Conservation (phyloP, 108 stramenopile genomes). For the Stephanodiscus minutulus region DNA sequence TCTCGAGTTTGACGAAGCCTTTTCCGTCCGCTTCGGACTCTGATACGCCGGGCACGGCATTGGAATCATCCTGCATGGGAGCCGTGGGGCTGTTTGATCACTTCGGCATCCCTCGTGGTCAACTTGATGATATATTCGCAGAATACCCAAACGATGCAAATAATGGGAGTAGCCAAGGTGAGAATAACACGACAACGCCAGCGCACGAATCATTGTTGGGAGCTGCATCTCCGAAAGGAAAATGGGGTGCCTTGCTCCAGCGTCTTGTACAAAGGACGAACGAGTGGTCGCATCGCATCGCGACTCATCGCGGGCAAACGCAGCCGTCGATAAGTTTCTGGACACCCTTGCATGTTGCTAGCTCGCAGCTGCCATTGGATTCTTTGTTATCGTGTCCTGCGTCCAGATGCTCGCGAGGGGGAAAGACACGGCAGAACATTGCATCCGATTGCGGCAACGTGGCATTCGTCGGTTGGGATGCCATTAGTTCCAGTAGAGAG, state of each 20-base stretch:
- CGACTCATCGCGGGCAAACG: background rate
- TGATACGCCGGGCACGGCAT: background rate
- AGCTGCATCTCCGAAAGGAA: background rate
- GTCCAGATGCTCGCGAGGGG: background rate
- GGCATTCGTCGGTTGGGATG: slow-evolving; percentile 43
- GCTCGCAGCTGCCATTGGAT: slow-evolving; percentile 15
- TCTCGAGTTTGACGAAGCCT: slow-evolving; percentile 12
- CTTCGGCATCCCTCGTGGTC: slow-evolving; percentile 21
- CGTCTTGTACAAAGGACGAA: slow-evolving; percentile 9
- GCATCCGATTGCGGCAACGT: slow-evolving; percentile 18
- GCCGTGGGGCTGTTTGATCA: slow-evolving; percentile 48
- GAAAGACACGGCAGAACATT: slow-evolving; percentile 3
- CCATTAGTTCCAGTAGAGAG: slow-evolving; percentile 13
- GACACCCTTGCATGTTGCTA: slow-evolving; percentile 20
- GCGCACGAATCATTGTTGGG: background rate
- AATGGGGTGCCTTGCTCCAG: background rate
- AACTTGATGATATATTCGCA: slow-evolving; percentile 19
- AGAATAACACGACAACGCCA: background rate
- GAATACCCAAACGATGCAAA: background rate
- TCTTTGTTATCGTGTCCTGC: slow-evolving; percentile 12
- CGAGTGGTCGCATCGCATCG: slow-evolving; percentile 11
- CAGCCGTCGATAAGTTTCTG: slow-evolving; percentile 9
- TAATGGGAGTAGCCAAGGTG: background rate
- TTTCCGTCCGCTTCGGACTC: background rate
- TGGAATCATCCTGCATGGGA: slow-evolving; percentile 15